Conservation (phyloP, 2,329 filamentous ascomycete genomes). For the Pseudopyricularia cyperi region DNA sequence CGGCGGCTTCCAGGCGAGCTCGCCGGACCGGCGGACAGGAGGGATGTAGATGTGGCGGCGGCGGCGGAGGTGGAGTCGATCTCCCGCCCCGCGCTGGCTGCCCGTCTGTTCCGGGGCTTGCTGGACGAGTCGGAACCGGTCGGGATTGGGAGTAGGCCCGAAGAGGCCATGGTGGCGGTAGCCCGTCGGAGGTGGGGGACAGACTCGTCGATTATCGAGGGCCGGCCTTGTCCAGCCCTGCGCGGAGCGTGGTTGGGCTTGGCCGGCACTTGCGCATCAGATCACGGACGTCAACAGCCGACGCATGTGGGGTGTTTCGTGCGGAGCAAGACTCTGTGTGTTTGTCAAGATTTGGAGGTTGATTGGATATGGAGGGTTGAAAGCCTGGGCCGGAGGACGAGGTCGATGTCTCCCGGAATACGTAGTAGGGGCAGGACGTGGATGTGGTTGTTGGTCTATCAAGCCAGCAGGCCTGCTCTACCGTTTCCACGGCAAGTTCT, state of each 20-base stretch:
- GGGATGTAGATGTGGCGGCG: constrained; percentile 14
- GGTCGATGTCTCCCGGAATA: too few relatives aligned
- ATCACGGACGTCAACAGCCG: neutral
- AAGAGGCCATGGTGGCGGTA: neutral
- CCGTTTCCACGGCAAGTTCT: neutral
- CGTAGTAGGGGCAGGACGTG: neutral
- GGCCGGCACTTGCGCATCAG: constrained; percentile 1
- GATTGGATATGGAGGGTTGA: neutral
- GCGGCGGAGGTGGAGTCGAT: constrained; percentile 12
- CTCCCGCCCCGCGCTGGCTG: constrained; percentile 18
- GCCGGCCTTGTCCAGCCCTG: neutral
- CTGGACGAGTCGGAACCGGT: neutral
- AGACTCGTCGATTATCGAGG: neutral
- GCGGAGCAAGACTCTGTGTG: too few relatives aligned
- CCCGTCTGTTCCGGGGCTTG: constrained; percentile 38
- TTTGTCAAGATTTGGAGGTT: neutral
- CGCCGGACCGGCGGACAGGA: constrained; percentile 13
- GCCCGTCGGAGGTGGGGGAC: neutral
- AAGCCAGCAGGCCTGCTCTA: neutral
- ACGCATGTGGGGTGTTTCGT: constrained; percentile 1
- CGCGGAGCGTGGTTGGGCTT: constrained; percentile 1
- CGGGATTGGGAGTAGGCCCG: neutral
- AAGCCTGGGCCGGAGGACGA: neutral
- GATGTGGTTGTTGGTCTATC: neutral
- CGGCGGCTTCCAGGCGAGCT: constrained; percentile 21